These are phyloP conservation scores for Scleroderma bovista DNA, from an alignment of 768 basidiomycete genomes.

Conservation along the genomic window DNA sequence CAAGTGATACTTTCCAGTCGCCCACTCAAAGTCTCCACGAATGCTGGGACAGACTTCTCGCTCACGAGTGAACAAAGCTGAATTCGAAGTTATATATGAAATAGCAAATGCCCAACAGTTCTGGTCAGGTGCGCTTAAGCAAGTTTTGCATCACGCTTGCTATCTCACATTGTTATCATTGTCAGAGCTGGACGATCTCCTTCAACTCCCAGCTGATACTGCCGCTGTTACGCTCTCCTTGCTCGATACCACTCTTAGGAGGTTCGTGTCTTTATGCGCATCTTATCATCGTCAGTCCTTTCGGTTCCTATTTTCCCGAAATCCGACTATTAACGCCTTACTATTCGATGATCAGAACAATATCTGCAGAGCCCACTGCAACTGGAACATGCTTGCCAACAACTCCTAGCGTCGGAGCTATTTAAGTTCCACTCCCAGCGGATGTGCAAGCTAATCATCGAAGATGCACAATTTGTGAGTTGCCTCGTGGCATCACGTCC, in stretches of 20 bases:
- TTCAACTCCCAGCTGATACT: conserved; percentile 56
- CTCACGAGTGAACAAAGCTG: conserved; percentile 41
- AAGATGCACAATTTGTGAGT: conserved; percentile 63
- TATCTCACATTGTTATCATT: conserved; percentile 5
- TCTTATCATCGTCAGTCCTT: conserved; percentile 76
- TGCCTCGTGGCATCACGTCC: not conserved
- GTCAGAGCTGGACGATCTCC: conserved; percentile 82
- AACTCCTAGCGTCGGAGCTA: conserved; percentile 78
- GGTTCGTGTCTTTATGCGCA: conserved; percentile 74
- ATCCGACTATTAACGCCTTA: conserved; percentile 2
- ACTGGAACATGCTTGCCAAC: conserved; percentile 74
- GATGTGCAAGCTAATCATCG: conserved; percentile 76
- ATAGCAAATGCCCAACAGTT: conserved; percentile 84
- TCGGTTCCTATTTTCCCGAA: not conserved
- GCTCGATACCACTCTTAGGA: conserved; percentile 73
- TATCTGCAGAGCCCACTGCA: conserved; percentile 82
- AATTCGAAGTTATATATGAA: conserved; percentile 75
- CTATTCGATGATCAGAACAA: conserved; percentile 47
- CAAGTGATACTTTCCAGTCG: no score
- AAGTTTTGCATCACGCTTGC: conserved; percentile 1
- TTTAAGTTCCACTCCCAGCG: conserved; percentile 89
- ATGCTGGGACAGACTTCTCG: conserved; percentile 14
- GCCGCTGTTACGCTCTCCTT: conserved; percentile 57
- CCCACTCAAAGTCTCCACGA: not conserved
- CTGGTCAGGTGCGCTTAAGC: conserved; percentile 68